Base-by-base conservation (phyloP, 2,329 filamentous ascomycete species). In the Rhexocercosporidium sp. region DNA sequence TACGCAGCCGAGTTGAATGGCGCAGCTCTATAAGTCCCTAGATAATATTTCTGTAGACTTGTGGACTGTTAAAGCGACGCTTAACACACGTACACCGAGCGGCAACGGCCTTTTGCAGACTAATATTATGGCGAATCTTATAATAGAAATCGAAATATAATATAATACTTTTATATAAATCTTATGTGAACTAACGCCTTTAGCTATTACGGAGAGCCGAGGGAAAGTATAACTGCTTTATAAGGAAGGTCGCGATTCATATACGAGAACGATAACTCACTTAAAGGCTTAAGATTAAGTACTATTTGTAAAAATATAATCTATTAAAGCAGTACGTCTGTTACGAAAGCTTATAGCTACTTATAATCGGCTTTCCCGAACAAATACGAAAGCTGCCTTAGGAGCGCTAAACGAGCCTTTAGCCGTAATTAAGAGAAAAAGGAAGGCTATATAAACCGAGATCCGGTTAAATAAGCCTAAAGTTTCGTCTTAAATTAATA, bases 41-140 rank as follows among this genome's bases (percentile, higher is more conserved):
- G 34, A 59, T 59, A 16, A 59, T 47, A 64, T 64, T 59, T 64
- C 29, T 57, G 39, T 14, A 51, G 53, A 64, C 31, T 49, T 64
- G 34, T 31, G 31, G 27, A 51, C 22, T 44, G 37, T 64, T 16
- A 64, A 64, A 53, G 29, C 46, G 25, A 51, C 53, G 62, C 62
- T 64, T 16, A 25, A 34, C 22, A 59, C 16, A 59, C 39, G 51
- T n/a, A n/a, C n/a, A n/a, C n/a, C n/a, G n/a, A n/a, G n/a, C n/a
- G n/a, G n/a, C n/a, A n/a, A n/a, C n/a, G 6, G 22, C 7, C 51
- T 29, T 46, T 46, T 12, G 2, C 2, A 64, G 22, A 22, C 34
- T 20, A 31, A 31, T 27, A 53, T 34, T 7, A 49, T 34, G 49
- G 46, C 18, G 27, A 41, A 37, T 57, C 14, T 39, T 64, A 47